These are phyloP conservation scores for Microdochium trichocladiopsis DNA, from an alignment of 2,329 filamentous ascomycete species.

Conservation along the genomic window DNA sequence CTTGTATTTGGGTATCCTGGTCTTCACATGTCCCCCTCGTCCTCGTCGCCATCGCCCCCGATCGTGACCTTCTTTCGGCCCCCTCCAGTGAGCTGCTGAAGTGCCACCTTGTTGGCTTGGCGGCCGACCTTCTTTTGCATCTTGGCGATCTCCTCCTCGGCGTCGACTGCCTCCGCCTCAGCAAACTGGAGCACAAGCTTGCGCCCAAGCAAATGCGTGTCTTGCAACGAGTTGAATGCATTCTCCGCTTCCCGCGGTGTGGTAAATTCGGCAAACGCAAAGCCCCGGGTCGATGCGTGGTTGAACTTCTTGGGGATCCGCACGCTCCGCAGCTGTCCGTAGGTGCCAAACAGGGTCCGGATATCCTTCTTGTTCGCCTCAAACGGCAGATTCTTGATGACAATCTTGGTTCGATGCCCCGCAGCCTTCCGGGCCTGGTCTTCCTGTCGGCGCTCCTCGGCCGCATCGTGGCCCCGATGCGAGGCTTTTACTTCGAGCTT, in stretches of 20 bases:
- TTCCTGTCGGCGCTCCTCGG: conserved; percentile 75
- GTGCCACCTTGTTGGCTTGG: conserved; percentile 83
- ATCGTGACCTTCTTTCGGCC: conserved; percentile 87
- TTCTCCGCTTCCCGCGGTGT: conserved; percentile 84
- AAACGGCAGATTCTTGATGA: conserved; percentile 98
- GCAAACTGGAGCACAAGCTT: conserved; percentile 89
- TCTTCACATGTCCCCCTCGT: conserved; percentile 42
- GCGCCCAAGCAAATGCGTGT: conserved; percentile 88
- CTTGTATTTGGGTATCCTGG: too few species aligned
- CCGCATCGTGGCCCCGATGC: conserved; percentile 80
- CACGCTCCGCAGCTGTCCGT: conserved; percentile 87
- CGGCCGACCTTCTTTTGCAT: conserved; percentile 94
- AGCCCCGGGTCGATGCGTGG: conserved; percentile 72
- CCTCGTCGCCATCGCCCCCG: conserved; percentile 61
- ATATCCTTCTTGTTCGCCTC: conserved; percentile 92
- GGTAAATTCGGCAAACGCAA: conserved; percentile 94
- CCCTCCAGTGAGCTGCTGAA: conserved; percentile 79
- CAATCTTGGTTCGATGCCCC: conserved; percentile 77
- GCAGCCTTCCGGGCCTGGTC: conserved; percentile 77
- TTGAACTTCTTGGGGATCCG: conserved; percentile 95
- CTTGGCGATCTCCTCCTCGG: conserved; percentile 92
- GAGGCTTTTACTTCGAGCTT: conserved; percentile 79
- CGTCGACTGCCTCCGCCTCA: conserved; percentile 78
- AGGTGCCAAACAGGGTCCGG: conserved; percentile 75
- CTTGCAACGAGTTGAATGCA: conserved; percentile 82